A percentile compares a stretch with the other conserved stretches of the same genome.
Evolutionary conservation across 2,329 filamentous ascomycete genomes (phyloP).

Genomic region (Beauveria brongniartii): DNA sequence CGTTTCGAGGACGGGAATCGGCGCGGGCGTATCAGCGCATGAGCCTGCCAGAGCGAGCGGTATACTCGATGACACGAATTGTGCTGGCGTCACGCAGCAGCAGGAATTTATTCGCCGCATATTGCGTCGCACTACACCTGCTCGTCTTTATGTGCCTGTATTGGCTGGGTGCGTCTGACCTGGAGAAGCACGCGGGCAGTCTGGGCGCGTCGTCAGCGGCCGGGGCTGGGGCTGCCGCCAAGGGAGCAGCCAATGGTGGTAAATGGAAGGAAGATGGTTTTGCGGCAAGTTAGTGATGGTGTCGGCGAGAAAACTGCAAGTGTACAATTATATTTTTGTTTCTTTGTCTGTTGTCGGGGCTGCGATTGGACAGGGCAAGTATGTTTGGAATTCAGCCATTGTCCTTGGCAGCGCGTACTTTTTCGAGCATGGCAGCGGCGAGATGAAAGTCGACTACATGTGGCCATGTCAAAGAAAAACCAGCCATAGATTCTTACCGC

Average conservation of each 20-base stretch:
- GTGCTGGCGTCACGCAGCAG: slow-evolving; percentile 85
- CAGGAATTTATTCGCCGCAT: slow-evolving; percentile 86
- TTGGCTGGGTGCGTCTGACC: slow-evolving; percentile 65
- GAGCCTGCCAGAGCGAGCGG: slow-evolving; percentile 80
- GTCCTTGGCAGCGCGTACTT: slow-evolving; percentile 8
- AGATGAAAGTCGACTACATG: background rate
- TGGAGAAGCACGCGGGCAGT: slow-evolving; percentile 52
- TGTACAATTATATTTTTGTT: background rate
- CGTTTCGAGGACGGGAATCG: slow-evolving; percentile 89
- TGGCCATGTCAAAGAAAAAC: background rate
- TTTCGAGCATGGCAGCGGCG: background rate
- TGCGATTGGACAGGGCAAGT: background rate
- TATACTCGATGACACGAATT: slow-evolving; percentile 86
- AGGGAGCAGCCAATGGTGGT: slow-evolving; percentile 33
- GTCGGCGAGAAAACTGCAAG: background rate
- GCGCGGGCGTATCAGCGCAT: slow-evolving; percentile 86
- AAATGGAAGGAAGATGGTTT: slow-evolving; percentile 60
- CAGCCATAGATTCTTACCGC: background rate
- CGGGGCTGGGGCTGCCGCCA: slow-evolving; percentile 37
- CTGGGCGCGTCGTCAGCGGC: slow-evolving; percentile 41
- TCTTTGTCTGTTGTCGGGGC: background rate
- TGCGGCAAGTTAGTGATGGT: slow-evolving; percentile 23
- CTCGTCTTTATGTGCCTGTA: slow-evolving; percentile 83
- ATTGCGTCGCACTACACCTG: slow-evolving; percentile 82
- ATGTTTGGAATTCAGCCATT: background rate